Percentiles rank a stretch among this genome's conserved stretches.
phyloP scores from a whole-genome alignment of 192 early-diverging fungal species.

The Paraglomus brasilianum region DNA sequence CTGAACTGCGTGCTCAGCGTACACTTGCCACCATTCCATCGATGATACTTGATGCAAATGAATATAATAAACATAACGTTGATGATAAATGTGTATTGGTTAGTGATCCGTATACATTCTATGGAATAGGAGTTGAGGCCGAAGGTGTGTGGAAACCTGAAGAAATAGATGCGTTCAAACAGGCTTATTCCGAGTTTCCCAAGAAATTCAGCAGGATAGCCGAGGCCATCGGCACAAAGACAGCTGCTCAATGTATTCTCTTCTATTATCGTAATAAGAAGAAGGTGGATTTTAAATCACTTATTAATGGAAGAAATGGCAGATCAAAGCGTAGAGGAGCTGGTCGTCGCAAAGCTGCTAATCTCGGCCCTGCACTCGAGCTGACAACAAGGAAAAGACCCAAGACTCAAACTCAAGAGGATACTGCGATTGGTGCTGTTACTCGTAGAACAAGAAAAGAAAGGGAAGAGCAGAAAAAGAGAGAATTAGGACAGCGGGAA shows the following conservation, averaged over 20 bases:
- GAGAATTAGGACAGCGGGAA: conserved; percentile 2
- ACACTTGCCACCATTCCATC: conserved; percentile 71
- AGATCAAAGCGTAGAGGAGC: conserved; percentile 37
- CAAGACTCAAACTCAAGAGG: conserved; percentile 44
- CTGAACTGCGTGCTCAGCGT: conserved; percentile 66
- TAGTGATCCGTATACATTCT: conserved; percentile 58
- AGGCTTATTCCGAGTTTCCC: conserved; percentile 63
- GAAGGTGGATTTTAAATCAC: conserved; percentile 64
- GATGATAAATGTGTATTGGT: conserved; percentile 61
- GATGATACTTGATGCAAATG: conserved; percentile 64
- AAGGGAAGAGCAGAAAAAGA: background rate
- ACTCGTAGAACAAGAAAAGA: background rate
- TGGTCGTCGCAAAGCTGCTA: conserved; percentile 50
- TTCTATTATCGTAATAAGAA: conserved; percentile 83
- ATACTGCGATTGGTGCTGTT: conserved; percentile 45
- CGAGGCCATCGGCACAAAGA: conserved; percentile 60
- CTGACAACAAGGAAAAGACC: conserved; percentile 38
- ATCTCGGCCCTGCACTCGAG: conserved; percentile 39
- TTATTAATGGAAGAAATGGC: conserved; percentile 52
- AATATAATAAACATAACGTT: conserved; percentile 53
- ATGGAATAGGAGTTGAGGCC: conserved; percentile 56
- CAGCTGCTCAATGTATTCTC: conserved; percentile 66
- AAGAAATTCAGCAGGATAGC: conserved; percentile 80
- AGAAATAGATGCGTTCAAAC: conserved; percentile 64
- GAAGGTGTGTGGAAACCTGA: conserved; percentile 63